phyloP scores from a whole-genome alignment of 2,329 filamentous ascomycete species.

The Sporothrix pseudoabietina region DNA sequence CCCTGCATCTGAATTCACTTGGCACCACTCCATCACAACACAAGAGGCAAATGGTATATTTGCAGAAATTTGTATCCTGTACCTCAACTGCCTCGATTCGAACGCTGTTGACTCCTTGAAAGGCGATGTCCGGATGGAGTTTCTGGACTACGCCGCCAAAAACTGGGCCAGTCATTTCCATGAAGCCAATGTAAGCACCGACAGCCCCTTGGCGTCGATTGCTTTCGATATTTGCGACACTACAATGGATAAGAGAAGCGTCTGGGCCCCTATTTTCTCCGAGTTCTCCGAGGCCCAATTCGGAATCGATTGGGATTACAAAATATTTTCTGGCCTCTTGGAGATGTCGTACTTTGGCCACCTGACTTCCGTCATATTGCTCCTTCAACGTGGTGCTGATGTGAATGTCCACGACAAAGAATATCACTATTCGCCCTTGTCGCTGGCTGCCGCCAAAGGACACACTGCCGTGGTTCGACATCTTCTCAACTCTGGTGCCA shows the following conservation, averaged over 20 bases:
- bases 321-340: neutral
- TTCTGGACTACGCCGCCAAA: constrained; percentile 37
- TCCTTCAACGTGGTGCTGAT: neutral
- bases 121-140: neutral
- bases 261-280: neutral
- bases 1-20: constrained; percentile 10
- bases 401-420: neutral
- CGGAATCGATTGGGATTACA: no score
- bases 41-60: constrained; percentile 35
- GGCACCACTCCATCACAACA: constrained; percentile 35
- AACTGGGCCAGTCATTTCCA: neutral
- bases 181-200: neutral
- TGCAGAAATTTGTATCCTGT: constrained; percentile 36
- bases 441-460: constrained; percentile 13
- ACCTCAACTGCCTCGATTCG: constrained; percentile 32
- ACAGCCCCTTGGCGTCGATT: neutral
- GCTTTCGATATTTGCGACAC: neutral
- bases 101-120: neutral
- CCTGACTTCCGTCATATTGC: neutral
- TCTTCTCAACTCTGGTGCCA: constrained; percentile 14
- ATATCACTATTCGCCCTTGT: neutral
- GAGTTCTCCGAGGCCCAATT: no score
- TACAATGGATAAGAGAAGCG: neutral
- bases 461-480: constrained; percentile 28
- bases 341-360: neutral